Evolutionary conservation across 1,284 basidiomycete genomes (phyloP).

Genomic region (Xerocomus amazonicus): DNA sequence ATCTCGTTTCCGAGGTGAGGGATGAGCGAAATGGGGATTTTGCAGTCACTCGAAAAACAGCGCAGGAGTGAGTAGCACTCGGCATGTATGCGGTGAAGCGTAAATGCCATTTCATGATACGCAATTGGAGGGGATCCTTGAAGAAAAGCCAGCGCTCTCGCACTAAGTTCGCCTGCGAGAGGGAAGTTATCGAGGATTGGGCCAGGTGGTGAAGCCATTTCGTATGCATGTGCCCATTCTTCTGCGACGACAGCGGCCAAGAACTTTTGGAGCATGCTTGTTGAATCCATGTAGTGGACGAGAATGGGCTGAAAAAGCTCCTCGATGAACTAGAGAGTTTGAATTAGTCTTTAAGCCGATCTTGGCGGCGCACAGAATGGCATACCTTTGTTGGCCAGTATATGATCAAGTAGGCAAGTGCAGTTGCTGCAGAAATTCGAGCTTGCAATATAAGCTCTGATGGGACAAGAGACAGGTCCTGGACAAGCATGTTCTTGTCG

Average conservation of each 20-base stretch:
- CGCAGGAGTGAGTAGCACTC: constrained; percentile 82
- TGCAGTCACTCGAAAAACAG: constrained; percentile 82
- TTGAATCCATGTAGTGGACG: constrained; percentile 76
- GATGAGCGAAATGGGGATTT: constrained; percentile 75
- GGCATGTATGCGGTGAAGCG: constrained; percentile 74
- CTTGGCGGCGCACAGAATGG: background rate
- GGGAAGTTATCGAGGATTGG: constrained; percentile 53
- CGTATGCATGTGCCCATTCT: constrained; percentile 83
- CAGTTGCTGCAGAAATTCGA: constrained; percentile 77
- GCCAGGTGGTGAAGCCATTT: constrained; percentile 30
- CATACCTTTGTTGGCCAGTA: constrained; percentile 63
- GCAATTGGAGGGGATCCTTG: constrained; percentile 73
- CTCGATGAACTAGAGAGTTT: constrained; percentile 42
- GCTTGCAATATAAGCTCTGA: constrained; percentile 81
- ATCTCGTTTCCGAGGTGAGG: constrained; percentile 78
- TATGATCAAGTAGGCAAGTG: constrained; percentile 72
- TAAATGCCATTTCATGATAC: constrained; percentile 90
- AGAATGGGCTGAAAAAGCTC: constrained; percentile 70
- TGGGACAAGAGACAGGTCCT: constrained; percentile 85
- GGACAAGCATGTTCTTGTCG: constrained; percentile 93
- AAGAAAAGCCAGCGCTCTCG: constrained; percentile 67
- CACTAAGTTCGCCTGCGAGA: constrained; percentile 64
- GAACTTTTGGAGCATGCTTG: constrained; percentile 90
- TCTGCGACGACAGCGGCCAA: constrained; percentile 82
- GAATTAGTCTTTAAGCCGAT: background rate